These are phyloP conservation scores for Russula sp. DNA, from an alignment of 768 basidiomycete genomes.

Conservation along the genomic window DNA sequence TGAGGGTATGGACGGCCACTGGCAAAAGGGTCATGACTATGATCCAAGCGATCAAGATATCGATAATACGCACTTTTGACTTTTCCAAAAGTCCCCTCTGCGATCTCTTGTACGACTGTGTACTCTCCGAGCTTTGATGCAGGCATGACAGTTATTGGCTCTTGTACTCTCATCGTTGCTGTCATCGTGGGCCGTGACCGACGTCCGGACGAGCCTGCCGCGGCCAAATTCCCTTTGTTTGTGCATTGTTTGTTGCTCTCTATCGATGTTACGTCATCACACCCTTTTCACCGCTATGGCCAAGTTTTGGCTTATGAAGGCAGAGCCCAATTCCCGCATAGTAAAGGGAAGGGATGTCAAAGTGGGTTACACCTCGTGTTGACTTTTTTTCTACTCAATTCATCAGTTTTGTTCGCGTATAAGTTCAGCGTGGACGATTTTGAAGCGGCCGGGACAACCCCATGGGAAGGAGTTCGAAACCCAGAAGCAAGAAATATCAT, in stretches of 20 bases:
- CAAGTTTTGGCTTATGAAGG: slow-evolving; percentile 73
- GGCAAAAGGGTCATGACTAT: slow-evolving; percentile 25
- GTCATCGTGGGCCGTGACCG: not conserved
- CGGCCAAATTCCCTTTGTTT: slow-evolving; percentile 18
- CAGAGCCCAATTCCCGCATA: slow-evolving; percentile 79
- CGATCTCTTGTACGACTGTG: slow-evolving; percentile 81
- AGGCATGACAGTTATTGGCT: slow-evolving; percentile 41
- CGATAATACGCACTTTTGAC: slow-evolving; percentile 91
- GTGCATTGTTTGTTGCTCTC: slow-evolving; percentile 13
- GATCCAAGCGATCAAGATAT: not conserved
- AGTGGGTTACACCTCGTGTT: slow-evolving; percentile 40
- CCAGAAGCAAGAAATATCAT: slow-evolving; percentile 81
- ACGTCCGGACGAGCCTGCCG: not conserved
- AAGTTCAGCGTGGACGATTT: slow-evolving; percentile 88
- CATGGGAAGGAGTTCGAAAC: slow-evolving; percentile 89
- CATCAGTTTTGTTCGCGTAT: slow-evolving; percentile 1
- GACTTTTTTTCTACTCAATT: not conserved
- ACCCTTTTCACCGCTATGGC: not conserved
- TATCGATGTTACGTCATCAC: slow-evolving; percentile 18
- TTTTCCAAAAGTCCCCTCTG: slow-evolving; percentile 97
- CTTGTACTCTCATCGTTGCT: slow-evolving; percentile 33
- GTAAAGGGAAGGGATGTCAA: slow-evolving; percentile 89
- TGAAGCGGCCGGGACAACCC: slow-evolving; percentile 61
- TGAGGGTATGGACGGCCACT: slow-evolving; percentile 95
- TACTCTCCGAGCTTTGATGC: slow-evolving; percentile 88